Conservation (phyloP, 805 yeast genomes). For the Teunomyces funiuensis region DNA sequence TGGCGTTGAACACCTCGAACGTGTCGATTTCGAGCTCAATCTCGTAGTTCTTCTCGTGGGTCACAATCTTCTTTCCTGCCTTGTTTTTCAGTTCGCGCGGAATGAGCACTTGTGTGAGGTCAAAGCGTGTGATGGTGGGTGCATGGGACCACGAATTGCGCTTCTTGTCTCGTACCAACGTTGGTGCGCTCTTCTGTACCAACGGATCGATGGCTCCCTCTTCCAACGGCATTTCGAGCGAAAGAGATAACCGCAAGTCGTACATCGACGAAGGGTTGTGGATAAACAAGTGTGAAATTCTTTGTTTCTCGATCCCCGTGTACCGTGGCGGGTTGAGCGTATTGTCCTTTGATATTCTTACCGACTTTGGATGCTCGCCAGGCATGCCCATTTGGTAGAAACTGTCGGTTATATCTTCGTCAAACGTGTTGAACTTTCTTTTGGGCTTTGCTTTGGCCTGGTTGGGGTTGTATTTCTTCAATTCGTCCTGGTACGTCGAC, state of each 20-base stretch:
- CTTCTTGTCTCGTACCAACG: slow-evolving; percentile 64
- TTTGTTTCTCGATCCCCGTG: slow-evolving; percentile 68
- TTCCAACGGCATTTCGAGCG: slow-evolving; percentile 73
- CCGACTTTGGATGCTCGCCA: slow-evolving; percentile 61
- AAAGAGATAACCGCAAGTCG: slow-evolving; percentile 74
- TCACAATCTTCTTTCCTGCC: slow-evolving; percentile 35
- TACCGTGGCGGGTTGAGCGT: slow-evolving; percentile 61
- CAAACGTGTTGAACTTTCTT: slow-evolving; percentile 57
- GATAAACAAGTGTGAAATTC: slow-evolving; percentile 70
- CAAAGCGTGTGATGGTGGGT: slow-evolving; percentile 72
- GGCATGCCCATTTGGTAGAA: slow-evolving; percentile 62
- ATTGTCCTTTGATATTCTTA: slow-evolving; percentile 66
- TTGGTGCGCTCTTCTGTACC: slow-evolving; percentile 51
- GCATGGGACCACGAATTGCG: slow-evolving; percentile 70
- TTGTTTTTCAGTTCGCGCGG: slow-evolving; percentile 38
- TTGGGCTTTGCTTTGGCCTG: slow-evolving; percentile 29
- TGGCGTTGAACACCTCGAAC: slow-evolving; percentile 39
- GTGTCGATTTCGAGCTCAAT: slow-evolving; percentile 44
- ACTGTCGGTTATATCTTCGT: slow-evolving; percentile 62
- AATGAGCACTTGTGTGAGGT: slow-evolving; percentile 59
- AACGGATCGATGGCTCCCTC: slow-evolving; percentile 54
- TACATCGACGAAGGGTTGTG: slow-evolving; percentile 74
- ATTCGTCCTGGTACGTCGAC: slow-evolving; percentile 45
- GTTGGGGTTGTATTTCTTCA: slow-evolving; percentile 16
- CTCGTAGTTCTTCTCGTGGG: slow-evolving; percentile 37